Evolutionary conservation across 1,139 yeast genomes (phyloP), one percentile per base, ranked within the genome.

Genomic region (Magnusiomyces fungicola): DNA sequence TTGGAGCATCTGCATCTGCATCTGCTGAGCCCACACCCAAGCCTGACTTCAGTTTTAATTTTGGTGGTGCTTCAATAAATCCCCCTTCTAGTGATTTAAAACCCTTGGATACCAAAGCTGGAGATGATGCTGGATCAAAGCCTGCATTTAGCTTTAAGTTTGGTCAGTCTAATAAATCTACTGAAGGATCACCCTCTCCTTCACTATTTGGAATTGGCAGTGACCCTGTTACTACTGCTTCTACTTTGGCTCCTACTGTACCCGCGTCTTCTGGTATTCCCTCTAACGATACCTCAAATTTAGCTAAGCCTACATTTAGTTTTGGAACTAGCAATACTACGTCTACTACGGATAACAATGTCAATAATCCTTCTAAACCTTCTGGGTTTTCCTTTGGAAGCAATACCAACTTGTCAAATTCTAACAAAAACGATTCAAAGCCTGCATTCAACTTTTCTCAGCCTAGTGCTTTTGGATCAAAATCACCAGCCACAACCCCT

Each of bases 61-160:
- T 44, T 33, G 41, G 41, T 16, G 40, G 40, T 24, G 38, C 41
- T 21, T 36, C 23, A 21, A 25, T 9, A 9, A 14, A 34, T 27
- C 21, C 47, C 21, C 9, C 47, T 27, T 22, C 44, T 6, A 27
- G n/a, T n/a, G n/a, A n/a, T n/a, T n/a, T n/a, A n/a, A n/a, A n/a
- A n/a, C n/a, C n/a, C n/a, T 18, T 18, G 45, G 14, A 6, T 16
- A 27, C 29, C 32, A 10, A 33, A 5, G 14, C 19, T 18, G 21
- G 33, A n/a, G 24, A 18, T 24, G 21, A 16, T 30, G 45, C 21
- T 5, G 23, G 25, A n/a, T 23, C 21, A 34, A 3, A 21, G 14
- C 4, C 21, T 9, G 4, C 36, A 14, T 19, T 23, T n/a, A 19
- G 19, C 5, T 34, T 34, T 34, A 34, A 34, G 21, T 18, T 34